Conservation (phyloP, 2,329 filamentous ascomycete genomes). For the Calonectria pauciramosa region DNA sequence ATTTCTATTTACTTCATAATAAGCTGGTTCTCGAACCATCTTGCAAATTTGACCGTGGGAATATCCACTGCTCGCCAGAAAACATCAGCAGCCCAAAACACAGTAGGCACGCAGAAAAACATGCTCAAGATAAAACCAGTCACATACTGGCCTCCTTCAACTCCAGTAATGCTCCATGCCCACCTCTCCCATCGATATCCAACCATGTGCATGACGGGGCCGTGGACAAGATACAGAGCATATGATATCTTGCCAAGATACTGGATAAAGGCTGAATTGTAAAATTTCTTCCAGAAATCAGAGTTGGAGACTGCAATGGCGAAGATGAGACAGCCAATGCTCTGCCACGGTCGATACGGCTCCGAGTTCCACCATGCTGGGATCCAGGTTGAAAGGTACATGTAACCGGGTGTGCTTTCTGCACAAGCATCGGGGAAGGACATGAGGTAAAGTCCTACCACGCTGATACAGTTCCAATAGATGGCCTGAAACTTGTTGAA, state of each 20-base stretch:
- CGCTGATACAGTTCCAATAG: slow-evolving; percentile 58
- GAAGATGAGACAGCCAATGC: slow-evolving; percentile 65
- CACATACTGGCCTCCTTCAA: slow-evolving; percentile 60
- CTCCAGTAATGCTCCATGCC: slow-evolving; percentile 63
- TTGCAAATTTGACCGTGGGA: slow-evolving; percentile 69
- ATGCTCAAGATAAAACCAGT: slow-evolving; percentile 62
- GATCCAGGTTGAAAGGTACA: slow-evolving; percentile 61
- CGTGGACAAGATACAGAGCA: slow-evolving; percentile 73
- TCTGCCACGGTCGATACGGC: slow-evolving; percentile 70
- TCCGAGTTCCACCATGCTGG: slow-evolving; percentile 63
- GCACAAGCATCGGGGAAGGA: slow-evolving; percentile 53
- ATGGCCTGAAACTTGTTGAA: slow-evolving; percentile 29
- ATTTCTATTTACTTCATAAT: slow-evolving; percentile 45
- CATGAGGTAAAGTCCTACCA: slow-evolving; percentile 66
- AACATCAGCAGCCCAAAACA: slow-evolving; percentile 68
- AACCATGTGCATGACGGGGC: slow-evolving; percentile 65
- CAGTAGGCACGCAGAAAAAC: slow-evolving; percentile 61
- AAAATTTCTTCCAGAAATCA: slow-evolving; percentile 62
- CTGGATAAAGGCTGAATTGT: slow-evolving; percentile 63
- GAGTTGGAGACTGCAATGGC: slow-evolving; percentile 64
- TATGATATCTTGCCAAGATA: slow-evolving; percentile 74
- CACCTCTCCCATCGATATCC: slow-evolving; percentile 66
- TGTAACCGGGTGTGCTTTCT: slow-evolving; percentile 67
- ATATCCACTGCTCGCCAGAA: slow-evolving; percentile 70
- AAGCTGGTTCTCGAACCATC: slow-evolving; percentile 65